Evolutionary conservation across 2,329 filamentous ascomycete species (phyloP).

Genomic region (Venturiaceae sp.): DNA sequence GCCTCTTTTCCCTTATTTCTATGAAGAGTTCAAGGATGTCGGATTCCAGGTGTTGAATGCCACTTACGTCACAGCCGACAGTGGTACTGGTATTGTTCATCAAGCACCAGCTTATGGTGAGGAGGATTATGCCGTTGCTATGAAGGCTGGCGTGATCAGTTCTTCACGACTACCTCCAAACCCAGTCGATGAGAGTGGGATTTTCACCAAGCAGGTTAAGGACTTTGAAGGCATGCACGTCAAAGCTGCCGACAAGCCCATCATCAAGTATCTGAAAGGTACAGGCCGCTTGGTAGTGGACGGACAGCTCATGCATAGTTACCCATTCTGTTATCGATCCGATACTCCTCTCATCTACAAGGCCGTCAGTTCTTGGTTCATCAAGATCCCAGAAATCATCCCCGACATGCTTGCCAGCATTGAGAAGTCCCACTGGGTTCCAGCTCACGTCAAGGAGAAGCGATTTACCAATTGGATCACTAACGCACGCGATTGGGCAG

Average conservation of each 20-base stretch:
- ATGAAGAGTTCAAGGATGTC: conserved; percentile 75
- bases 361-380: conserved; percentile 90
- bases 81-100: conserved; percentile 89
- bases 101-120: conserved; percentile 91
- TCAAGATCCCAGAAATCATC: conserved; percentile 74
- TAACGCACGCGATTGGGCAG: conserved; percentile 90
- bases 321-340: conserved; percentile 90
- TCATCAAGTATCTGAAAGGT: conserved; percentile 79
- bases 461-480: conserved; percentile 87
- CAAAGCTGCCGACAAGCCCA: conserved; percentile 84
- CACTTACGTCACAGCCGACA: conserved; percentile 78
- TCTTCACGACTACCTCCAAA: conserved; percentile 75
- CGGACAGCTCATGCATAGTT: conserved; percentile 81
- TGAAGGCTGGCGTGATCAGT: conserved; percentile 66
- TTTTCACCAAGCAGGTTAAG: conserved; percentile 65
- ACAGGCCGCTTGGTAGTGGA: conserved; percentile 72
- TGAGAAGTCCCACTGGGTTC: conserved; percentile 84
- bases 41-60: conserved; percentile 78
- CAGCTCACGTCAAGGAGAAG: conserved; percentile 80
- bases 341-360: conserved; percentile 90
- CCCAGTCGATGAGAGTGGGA: conserved; percentile 76
- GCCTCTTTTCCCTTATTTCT: conserved; percentile 83
- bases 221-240: conserved; percentile 85
- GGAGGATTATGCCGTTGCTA: conserved; percentile 82
- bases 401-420: conserved; percentile 88